Conservation (phyloP, 108 stramenopile genomes). For the Aurantiochytrium sp. region DNA sequence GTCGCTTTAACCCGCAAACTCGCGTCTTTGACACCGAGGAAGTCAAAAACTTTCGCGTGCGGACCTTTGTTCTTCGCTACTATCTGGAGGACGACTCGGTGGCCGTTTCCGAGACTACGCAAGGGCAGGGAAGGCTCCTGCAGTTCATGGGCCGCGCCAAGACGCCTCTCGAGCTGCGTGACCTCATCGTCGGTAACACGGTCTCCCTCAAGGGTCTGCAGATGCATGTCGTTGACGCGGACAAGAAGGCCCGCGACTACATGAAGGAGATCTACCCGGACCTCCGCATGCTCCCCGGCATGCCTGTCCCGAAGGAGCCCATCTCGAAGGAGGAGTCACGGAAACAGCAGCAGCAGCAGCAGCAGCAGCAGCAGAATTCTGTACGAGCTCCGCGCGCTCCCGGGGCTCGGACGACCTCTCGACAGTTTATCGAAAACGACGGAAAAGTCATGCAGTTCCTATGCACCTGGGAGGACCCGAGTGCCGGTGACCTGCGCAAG, state of each 20-base stretch:
- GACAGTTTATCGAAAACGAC: constrained; percentile 20
- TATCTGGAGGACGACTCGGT: neutral
- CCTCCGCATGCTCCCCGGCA: neutral
- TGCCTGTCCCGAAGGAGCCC: neutral
- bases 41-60: neutral
- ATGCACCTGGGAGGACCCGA: neutral
- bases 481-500: neutral
- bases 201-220: neutral
- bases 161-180: neutral
- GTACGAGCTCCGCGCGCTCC: neutral
- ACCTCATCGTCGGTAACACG: neutral
- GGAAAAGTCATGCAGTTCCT: constrained; percentile 7
- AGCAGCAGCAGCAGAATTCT: neutral
- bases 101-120: neutral
- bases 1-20: neutral
- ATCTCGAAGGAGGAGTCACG: neutral
- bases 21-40: neutral
- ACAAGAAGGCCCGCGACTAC: neutral
- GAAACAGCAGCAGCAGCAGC: neutral
- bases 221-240: neutral
- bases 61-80: constrained; percentile 1
- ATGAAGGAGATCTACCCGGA: neutral
- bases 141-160: neutral
- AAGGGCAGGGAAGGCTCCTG: neutral
- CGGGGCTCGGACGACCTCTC: neutral